A percentile compares a stretch with the other conserved stretches of the same genome.
Conservation (phyloP, 306 rosid genomes). For the Dryas drummondii region DNA sequence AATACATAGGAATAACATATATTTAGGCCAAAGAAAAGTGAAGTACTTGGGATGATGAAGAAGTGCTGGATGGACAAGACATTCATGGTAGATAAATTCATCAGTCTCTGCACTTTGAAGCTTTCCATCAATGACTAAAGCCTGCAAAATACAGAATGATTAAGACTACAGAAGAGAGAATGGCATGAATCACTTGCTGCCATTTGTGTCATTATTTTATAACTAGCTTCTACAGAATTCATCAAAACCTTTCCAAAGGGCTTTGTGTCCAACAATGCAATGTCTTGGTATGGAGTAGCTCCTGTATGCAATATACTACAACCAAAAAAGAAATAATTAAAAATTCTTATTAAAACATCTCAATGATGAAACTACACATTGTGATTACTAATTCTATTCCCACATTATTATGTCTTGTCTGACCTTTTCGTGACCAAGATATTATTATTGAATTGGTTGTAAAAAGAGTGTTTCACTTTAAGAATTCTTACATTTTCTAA, state of each 20-base stretch:
- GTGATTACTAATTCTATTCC: background rate
- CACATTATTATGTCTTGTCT: conserved; percentile 36
- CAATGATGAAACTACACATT: background rate
- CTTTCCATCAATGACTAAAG: conserved; percentile 92
- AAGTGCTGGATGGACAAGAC: conserved; percentile 92
- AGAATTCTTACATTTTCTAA: conserved; percentile 14
- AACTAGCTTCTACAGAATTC: background rate
- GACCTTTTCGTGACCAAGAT: conserved; percentile 51
- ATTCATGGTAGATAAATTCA: conserved; percentile 94
- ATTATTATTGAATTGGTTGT: conserved; percentile 4
- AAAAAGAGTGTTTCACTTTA: conserved; percentile 38
- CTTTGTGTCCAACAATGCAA: conserved; percentile 91
- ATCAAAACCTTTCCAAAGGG: conserved; percentile 84
- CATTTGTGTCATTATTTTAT: background rate
- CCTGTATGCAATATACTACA: conserved; percentile 91
- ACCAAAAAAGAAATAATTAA: conserved; percentile 7
- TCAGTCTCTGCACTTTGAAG: conserved; percentile 98
- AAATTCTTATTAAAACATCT: background rate
- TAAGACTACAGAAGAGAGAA: conserved; percentile 4
- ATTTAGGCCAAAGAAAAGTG: background rate
- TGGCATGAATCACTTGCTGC: background rate
- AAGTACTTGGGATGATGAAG: conserved; percentile 80
- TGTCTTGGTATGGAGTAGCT: conserved; percentile 88
- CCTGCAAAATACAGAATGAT: conserved; percentile 39
- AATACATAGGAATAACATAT: background rate